Conservation (phyloP, 2,329 filamentous ascomycete species). For the Microdochium bolleyi region DNA sequence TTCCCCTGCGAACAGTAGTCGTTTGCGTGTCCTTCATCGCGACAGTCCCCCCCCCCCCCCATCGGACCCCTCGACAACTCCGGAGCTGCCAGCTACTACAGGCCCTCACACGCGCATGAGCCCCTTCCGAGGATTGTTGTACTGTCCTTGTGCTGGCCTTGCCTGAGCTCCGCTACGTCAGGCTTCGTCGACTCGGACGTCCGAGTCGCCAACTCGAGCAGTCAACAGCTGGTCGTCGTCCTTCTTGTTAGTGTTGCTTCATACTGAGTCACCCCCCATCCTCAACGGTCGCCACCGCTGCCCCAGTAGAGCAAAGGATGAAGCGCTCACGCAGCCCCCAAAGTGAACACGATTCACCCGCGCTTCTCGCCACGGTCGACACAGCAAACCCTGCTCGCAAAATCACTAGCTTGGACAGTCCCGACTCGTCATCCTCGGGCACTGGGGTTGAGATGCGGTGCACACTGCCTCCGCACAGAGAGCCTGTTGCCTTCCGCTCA, state of each 20-base stretch:
- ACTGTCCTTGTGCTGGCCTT: too few species aligned
- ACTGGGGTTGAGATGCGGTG: conserved; percentile 60
- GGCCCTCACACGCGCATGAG: too few species aligned
- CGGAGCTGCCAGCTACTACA: too few species aligned
- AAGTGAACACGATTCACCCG: conserved; percentile 22
- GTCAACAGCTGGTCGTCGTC: background rate
- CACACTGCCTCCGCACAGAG: conserved; percentile 70
- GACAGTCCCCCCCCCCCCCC: too few species aligned
- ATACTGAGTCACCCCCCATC: background rate
- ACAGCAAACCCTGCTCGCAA: conserved; percentile 34
- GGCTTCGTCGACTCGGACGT: too few species aligned
- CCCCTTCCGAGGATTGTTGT: too few species aligned
- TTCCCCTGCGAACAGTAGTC: too few species aligned
- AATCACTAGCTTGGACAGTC: conserved; percentile 49
- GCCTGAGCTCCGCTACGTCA: too few species aligned
- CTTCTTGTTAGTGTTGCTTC: background rate
- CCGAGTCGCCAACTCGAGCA: too few species aligned
- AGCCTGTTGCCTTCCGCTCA: conserved; percentile 60
- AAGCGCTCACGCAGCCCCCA: conserved; percentile 56
- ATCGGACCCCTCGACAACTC: too few species aligned
- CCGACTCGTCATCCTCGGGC: conserved; percentile 20
- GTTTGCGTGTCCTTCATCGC: too few species aligned
- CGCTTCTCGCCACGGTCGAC: conserved; percentile 4
- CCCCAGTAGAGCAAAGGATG: conserved; percentile 29
- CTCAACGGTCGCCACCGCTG: background rate